phyloP scores from a whole-genome alignment of 2,329 filamentous ascomycete species.

The Didymella segeticola region DNA sequence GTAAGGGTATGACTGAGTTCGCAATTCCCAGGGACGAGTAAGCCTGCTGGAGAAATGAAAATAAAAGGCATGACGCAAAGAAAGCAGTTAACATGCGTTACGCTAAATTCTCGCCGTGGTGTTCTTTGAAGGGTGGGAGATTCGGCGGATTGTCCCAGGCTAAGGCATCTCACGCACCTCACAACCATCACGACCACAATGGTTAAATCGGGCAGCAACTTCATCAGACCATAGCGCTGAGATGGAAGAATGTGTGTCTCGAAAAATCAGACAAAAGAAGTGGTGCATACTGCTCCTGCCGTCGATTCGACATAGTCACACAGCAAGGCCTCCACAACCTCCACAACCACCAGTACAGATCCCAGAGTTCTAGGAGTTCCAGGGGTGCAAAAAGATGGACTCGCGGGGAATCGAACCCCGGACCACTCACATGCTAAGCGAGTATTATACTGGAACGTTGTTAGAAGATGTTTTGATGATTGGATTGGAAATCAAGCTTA shows the following conservation, averaged over 20 bases:
- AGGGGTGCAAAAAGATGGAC: not conserved
- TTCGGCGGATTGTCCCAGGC: not conserved
- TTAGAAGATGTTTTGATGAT: too few species aligned
- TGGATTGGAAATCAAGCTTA: too few species aligned
- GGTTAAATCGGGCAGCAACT: not conserved
- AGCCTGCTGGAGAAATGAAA: too few species aligned
- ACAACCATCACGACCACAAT: not conserved
- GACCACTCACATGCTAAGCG: constrained; percentile 20
- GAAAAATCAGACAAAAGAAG: not conserved
- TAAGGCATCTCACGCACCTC: not conserved
- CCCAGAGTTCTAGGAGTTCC: too few species aligned
- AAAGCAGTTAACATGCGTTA: too few species aligned
- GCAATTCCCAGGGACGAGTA: too few species aligned
- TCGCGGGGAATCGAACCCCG: constrained; percentile 18
- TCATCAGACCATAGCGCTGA: not conserved
- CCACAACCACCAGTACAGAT: too few species aligned
- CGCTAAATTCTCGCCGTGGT: too few species aligned
- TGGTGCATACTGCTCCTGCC: not conserved
- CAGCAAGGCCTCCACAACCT: not conserved
- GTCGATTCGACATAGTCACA: not conserved
- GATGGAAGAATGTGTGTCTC: not conserved
- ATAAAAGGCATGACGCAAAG: too few species aligned
- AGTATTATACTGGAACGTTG: too few species aligned
- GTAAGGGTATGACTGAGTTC: too few species aligned
- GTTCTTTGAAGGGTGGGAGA: too few species aligned